A percentile compares a stretch with the other conserved stretches of the same genome.
Evolutionary conservation across 2,329 filamentous ascomycete species (phyloP).

Genomic region (Pseudocercospora eumusae): DNA sequence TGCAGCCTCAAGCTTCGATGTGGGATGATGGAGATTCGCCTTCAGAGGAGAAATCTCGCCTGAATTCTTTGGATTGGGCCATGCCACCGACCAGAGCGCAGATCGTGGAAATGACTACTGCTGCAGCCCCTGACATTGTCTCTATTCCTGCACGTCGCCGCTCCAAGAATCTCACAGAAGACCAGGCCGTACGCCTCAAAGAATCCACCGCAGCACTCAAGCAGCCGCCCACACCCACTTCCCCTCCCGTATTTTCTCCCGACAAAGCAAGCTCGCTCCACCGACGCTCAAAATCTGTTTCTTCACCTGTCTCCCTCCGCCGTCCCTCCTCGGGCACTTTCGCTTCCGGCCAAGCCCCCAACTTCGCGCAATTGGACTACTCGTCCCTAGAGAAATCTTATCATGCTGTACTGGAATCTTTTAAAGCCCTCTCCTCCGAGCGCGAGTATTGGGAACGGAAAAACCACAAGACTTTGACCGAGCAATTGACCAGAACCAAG

Average conservation of each 20-base stretch:
- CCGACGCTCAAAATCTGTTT: not conserved
- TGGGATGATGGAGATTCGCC: not conserved
- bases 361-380: not conserved
- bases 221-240: not conserved
- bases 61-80: not conserved
- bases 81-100: not conserved
- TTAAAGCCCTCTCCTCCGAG: not conserved
- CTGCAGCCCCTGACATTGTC: not conserved
- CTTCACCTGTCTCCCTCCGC: not conserved
- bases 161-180: not conserved
- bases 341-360: not conserved
- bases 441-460: slow-evolving; percentile 1
- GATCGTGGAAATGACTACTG: not conserved
- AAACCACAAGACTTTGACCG: not conserved
- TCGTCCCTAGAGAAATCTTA: not conserved
- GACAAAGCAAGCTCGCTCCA: not conserved
- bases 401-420: not conserved
- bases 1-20: not conserved
- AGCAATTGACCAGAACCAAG: not conserved
- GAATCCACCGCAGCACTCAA: not conserved
- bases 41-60: not conserved
- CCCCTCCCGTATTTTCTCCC: not conserved
- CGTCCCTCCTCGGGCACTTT: not conserved
- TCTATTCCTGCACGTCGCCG: not conserved
- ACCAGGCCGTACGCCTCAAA: not conserved